phyloP scores from a whole-genome alignment of 768 basidiomycete species.

The Galerina sulciceps region DNA sequence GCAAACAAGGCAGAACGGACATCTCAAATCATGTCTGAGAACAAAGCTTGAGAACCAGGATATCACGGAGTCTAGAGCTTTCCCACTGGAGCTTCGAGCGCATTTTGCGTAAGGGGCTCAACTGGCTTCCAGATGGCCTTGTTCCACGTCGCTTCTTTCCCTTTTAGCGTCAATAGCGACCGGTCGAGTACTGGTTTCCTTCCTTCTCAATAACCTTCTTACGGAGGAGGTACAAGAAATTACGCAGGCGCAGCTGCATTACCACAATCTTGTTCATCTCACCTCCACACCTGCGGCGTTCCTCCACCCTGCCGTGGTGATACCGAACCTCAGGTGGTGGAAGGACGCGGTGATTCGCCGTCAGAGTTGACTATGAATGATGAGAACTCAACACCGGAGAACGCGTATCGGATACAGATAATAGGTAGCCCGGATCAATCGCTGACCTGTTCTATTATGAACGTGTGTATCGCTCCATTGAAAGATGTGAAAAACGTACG shows the following conservation, averaged over 20 bases:
- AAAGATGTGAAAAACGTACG: conserved; percentile 49
- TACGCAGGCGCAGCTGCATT: conserved; percentile 69
- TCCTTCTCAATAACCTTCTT: conserved; percentile 38
- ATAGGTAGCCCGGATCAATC: conserved; percentile 76
- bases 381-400: conserved; percentile 94
- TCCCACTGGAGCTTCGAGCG: conserved; percentile 44
- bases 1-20: too few species aligned
- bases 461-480: not conserved
- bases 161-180: conserved; percentile 61
- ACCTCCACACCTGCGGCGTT: conserved; percentile 80
- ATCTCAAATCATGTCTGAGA: too few species aligned
- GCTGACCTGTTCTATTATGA: conserved; percentile 43
- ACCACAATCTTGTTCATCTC: conserved; percentile 88
- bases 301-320: conserved; percentile 68
- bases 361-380: conserved; percentile 49
- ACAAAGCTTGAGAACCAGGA: too few species aligned
- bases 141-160: conserved; percentile 50
- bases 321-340: conserved; percentile 91
- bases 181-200: conserved; percentile 40
- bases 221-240: conserved; percentile 61
- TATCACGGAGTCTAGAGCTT: conserved; percentile 52
- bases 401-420: conserved; percentile 93
- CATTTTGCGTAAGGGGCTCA: conserved; percentile 39
- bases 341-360: conserved; percentile 55
- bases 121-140: conserved; percentile 59